Conservation (phyloP, 148 eudicot species). For the Suaeda aralocaspica region DNA sequence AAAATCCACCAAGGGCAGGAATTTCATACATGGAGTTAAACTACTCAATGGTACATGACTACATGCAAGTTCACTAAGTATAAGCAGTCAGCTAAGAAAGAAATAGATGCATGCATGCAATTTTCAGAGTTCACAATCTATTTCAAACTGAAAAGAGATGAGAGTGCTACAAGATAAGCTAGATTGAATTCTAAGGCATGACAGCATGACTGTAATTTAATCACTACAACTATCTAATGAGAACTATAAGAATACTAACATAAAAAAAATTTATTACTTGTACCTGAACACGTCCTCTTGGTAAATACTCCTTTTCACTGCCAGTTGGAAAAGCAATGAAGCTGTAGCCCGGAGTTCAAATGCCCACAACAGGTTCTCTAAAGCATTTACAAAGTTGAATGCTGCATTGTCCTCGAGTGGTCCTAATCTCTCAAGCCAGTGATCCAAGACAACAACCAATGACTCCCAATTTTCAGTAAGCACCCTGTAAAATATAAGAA, state of each 20-base stretch:
- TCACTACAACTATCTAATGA: neutral
- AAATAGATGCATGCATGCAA: neutral
- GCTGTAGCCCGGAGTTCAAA: conserved; percentile 94
- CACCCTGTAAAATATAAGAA: conserved; percentile 48
- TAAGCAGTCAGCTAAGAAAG: neutral
- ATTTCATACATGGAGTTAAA: neutral
- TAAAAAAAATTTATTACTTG: neutral
- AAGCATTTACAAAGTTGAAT: conserved; percentile 88
- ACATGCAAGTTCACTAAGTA: neutral
- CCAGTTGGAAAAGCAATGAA: conserved; percentile 88
- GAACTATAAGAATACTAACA: neutral
- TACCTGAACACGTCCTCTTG: conserved; percentile 75
- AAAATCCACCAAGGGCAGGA: conserved; percentile 11
- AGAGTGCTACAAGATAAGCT: no score
- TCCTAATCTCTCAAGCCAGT: conserved; percentile 56
- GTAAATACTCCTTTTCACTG: conserved; percentile 74
- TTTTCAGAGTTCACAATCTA: neutral
- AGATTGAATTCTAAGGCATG: no score
- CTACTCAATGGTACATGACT: neutral
- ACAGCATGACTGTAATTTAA: no score
- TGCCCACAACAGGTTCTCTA: conserved; percentile 95
- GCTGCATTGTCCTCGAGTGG: conserved; percentile 83
- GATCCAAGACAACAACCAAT: conserved; percentile 50
- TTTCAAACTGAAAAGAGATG: no score
- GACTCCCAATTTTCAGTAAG: conserved; percentile 59